These are phyloP conservation scores for Candida insectorum DNA, from an alignment of 805 yeast genomes.

Conservation along the genomic window DNA sequence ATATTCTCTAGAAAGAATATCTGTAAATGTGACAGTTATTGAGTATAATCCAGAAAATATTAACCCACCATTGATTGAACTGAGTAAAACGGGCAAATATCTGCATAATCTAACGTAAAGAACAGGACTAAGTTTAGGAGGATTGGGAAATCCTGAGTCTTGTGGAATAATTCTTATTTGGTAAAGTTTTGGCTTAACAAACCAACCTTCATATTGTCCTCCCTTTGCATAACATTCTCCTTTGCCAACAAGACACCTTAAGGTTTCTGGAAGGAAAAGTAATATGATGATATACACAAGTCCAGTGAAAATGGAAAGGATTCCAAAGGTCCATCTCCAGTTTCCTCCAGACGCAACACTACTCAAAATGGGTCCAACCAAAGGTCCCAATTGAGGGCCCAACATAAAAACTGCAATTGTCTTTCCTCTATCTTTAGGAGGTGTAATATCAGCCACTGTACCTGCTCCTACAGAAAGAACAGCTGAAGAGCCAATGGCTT, in stretches of 20 bases:
- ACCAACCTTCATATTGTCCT: slow-evolving; percentile 18
- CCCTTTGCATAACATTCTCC: slow-evolving; percentile 21
- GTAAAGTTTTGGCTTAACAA: slow-evolving; percentile 23
- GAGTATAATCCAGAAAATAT: slow-evolving; percentile 56
- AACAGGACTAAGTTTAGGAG: slow-evolving; percentile 43
- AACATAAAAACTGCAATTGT: slow-evolving; percentile 33
- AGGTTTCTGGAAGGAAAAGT: slow-evolving; percentile 38
- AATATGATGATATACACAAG: slow-evolving; percentile 20
- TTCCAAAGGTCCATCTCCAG: slow-evolving; percentile 36
- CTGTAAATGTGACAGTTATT: slow-evolving; percentile 48
- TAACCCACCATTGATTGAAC: slow-evolving; percentile 46
- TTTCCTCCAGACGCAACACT: slow-evolving; percentile 21
- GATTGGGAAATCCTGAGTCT: slow-evolving; percentile 34
- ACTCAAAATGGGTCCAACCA: slow-evolving; percentile 34
- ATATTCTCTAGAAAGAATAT: slow-evolving; percentile 32
- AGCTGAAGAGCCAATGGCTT: slow-evolving; percentile 37
- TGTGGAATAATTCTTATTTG: slow-evolving; percentile 21
- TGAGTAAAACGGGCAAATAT: slow-evolving; percentile 42
- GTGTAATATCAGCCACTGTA: slow-evolving; percentile 29
- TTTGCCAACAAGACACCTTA: slow-evolving; percentile 35
- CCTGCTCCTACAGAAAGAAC: slow-evolving; percentile 37
- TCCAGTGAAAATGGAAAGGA: slow-evolving; percentile 25
- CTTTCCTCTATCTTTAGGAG: slow-evolving; percentile 27
- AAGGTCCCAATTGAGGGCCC: slow-evolving; percentile 39
- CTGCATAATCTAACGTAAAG: slow-evolving; percentile 34